phyloP scores from a whole-genome alignment of 2,329 filamentous ascomycete species.

The Xylariaceae sp. region DNA sequence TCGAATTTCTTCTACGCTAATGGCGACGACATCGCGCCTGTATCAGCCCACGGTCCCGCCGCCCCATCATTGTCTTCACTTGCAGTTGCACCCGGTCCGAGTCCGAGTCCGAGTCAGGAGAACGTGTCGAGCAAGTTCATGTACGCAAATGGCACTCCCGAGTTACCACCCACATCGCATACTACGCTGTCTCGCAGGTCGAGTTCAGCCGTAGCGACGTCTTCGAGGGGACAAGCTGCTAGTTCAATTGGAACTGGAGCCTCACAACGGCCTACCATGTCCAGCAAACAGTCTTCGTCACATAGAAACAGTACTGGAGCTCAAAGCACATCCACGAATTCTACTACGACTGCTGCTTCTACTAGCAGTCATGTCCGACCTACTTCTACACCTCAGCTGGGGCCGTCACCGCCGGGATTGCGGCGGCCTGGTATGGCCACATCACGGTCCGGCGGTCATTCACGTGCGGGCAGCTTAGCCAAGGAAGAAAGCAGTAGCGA shows the following conservation, averaged over 20 bases:
- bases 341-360: constrained; percentile 8
- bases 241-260: constrained; percentile 37
- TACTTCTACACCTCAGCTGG: constrained; percentile 35
- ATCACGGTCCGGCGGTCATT: constrained; percentile 35
- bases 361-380: constrained; percentile 28
- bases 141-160: constrained; percentile 62
- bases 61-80: constrained; percentile 30
- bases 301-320: constrained; percentile 19
- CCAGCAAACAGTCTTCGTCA: constrained; percentile 38
- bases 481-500: constrained; percentile 21
- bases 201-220: constrained; percentile 42
- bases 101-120: constrained; percentile 33
- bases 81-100: constrained; percentile 24
- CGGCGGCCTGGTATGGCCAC: constrained; percentile 41
- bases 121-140: constrained; percentile 60
- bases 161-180: constrained; percentile 36
- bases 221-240: constrained; percentile 38
- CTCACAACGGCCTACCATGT: constrained; percentile 45
- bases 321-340: constrained; percentile 11
- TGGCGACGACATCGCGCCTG: constrained; percentile 39
- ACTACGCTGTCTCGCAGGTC: constrained; percentile 37
- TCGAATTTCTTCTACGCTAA: constrained; percentile 55
- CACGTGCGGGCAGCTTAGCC: constrained; percentile 37
- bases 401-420: constrained; percentile 32
- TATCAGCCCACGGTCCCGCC: constrained; percentile 31